A percentile compares a stretch with the other conserved stretches of the same genome.
phyloP scores from a whole-genome alignment of 352 stramenopile species.

The Blastocystis sp. region DNA sequence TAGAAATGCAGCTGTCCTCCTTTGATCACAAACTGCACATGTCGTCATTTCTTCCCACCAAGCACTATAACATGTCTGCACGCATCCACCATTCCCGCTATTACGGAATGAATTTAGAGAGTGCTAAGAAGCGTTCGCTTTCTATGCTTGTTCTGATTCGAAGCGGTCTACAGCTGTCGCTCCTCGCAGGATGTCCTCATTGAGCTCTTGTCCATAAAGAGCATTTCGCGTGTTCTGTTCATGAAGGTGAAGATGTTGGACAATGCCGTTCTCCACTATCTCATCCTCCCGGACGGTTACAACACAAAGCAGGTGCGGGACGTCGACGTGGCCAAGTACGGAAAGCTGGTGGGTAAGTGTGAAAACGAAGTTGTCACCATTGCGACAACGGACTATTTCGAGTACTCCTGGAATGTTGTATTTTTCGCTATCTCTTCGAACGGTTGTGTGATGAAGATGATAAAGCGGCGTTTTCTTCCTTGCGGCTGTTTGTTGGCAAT shows the following conservation, averaged over 20 bases:
- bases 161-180: not conserved
- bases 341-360: constrained; percentile 14
- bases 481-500: constrained; percentile 54
- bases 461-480: constrained; percentile 51
- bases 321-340: not conserved
- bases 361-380: constrained; percentile 43
- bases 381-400: constrained; percentile 36
- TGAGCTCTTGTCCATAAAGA: not conserved
- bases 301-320: not conserved
- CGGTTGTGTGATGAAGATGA: not conserved
- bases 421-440: not conserved
- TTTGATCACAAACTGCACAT: not conserved
- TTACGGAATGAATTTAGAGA: not conserved
- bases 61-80: not conserved
- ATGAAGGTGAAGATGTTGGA: constrained; percentile 11
- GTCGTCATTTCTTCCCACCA: not conserved
- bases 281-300: not conserved
- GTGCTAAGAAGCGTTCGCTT: too few relatives aligned
- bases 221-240: not conserved
- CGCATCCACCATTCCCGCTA: not conserved
- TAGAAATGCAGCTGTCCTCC: not conserved
- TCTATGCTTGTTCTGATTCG: too few relatives aligned
- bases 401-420: constrained; percentile 1
- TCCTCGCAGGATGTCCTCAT: not conserved
- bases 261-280: constrained; percentile 30